Percentiles rank a stretch among this genome's conserved stretches.
Evolutionary conservation across 768 basidiomycete species (phyloP).

Genomic region (Lactarius hatsudake): DNA sequence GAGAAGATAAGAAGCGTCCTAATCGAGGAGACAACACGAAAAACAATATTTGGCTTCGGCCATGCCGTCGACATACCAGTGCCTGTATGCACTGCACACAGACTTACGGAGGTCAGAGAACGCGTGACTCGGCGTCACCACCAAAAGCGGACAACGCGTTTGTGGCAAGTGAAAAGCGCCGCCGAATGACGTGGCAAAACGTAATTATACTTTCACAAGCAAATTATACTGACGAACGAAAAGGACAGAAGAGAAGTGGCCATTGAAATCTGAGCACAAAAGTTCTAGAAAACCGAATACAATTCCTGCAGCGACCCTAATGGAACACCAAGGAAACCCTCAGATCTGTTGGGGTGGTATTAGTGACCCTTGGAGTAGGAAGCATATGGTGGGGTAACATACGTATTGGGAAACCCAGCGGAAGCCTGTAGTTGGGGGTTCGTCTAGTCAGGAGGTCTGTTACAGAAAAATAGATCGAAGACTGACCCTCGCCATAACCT

Average conservation of each 20-base stretch:
- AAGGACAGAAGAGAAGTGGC: conserved; percentile 9
- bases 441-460: neutral
- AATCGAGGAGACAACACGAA: conserved; percentile 40
- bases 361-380: conserved; percentile 12
- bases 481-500: conserved; percentile 90
- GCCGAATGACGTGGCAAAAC: conserved; percentile 24
- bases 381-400: conserved; percentile 15
- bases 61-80: neutral
- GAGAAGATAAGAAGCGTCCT: conserved; percentile 52
- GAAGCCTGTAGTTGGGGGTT: conserved; percentile 55
- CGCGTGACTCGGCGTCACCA: conserved; percentile 2
- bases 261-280: conserved; percentile 20
- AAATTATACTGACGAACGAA: neutral
- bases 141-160: neutral
- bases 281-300: conserved; percentile 9
- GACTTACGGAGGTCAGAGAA: neutral
- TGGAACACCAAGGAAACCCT: neutral
- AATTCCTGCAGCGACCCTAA: conserved; percentile 1
- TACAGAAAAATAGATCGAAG: conserved; percentile 8
- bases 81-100: neutral
- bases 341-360: conserved; percentile 17
- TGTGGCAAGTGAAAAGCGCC: conserved; percentile 11
- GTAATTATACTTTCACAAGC: conserved; percentile 12
- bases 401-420: conserved; percentile 98
- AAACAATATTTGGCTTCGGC: neutral